Base-by-base conservation (phyloP, 768 basidiomycete species). In the Hericium rajendrae region DNA sequence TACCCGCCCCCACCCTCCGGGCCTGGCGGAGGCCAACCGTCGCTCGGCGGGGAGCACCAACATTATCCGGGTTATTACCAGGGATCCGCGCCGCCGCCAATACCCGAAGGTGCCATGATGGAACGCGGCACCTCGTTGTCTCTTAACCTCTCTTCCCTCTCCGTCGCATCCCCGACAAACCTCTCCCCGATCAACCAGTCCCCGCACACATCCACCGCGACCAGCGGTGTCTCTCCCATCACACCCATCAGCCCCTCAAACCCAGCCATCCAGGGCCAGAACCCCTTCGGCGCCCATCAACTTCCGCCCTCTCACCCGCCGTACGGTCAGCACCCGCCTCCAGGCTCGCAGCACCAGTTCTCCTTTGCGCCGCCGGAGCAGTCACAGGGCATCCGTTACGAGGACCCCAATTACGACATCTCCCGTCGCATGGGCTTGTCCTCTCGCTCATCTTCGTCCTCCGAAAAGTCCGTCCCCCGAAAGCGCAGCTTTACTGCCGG, bases 131-230 rank as follows among this genome's bases (percentile, higher is more conserved):
- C 76, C 38, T 66, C 74, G 1, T 74, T 88, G 48, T 80, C 83
- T 32, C 79, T 89, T 67, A 89, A 88, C 67, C 74, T 90, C 57
- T 82, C 81, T 24, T 76, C 79, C 1, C 77, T 89, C 54, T 74
- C 80, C 52, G 86, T 89, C 55, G 70, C 84, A 43, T 86, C 84
- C 20, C 85, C 85, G 9, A 76, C 82, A 8, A 80, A 80, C 59
- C 74, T 83, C 54, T 86, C 85, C 12, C 84, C 86, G 48, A 79
- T 82, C 66, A 79, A 75, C 18, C 75, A 77, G 8, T 76, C 76
- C 52, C 70, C 75, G 26, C 64, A 64, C 46, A 66, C 71, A 59
- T 73, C 62, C 60, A 74, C 58, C 60, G 70, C 68, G 57, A 67
- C 65, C 46, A 67, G 69, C 39, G 65, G 67, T 52, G 66, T 72